Base-by-base conservation (phyloP, 768 basidiomycete species). In the Gelatoporia subvermispora region DNA sequence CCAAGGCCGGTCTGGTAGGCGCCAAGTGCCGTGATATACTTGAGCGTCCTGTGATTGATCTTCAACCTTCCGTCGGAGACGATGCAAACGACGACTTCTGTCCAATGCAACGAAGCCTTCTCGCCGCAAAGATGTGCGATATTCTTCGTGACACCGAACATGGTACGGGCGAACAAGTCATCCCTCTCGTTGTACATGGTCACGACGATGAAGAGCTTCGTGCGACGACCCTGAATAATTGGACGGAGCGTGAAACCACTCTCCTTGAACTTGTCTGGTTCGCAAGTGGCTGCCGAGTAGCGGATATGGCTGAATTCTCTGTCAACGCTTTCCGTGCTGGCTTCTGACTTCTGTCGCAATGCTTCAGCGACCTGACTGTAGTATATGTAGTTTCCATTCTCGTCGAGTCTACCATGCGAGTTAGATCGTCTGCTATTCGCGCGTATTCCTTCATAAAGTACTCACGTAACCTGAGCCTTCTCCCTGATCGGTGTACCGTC, bases 101-200 rank as follows among this genome's bases (percentile, higher is more conserved):
- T 93, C 95, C 95, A 98, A 3, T 88, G 95, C 75, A 90, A 93
- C 57, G 84, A 87, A 41, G 88, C 73, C 38, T 88, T 85, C 18
- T 94, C 74, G 55, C 84, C 88, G 61, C 89, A 92, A 50, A 97
- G 65, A 66, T 95, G 90, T 4, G 84, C 85, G 37, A 97, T 76
- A 58, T 97, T 97, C 76, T 89, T 92, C 67, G 95, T 91, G 4
- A 97, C 88, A 43, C 94, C 94, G 60, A 94, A 88, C 89, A 97
- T 93, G 0, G 94, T 91, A 35, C 93, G 70, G 59, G 84, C 85
- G 68, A 97, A 97, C 5, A 98, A 74, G 58, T 85, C 80, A 63
- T 95, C 93, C 57, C 90, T 82, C 60, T 93, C 93, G 60, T 96
- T 95, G 65, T 94, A 96, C 93, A 97, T 96, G 11, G 94, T 97